phyloP scores from a whole-genome alignment of 2,329 filamentous ascomycete species.

The Westerdykella ornata region DNA sequence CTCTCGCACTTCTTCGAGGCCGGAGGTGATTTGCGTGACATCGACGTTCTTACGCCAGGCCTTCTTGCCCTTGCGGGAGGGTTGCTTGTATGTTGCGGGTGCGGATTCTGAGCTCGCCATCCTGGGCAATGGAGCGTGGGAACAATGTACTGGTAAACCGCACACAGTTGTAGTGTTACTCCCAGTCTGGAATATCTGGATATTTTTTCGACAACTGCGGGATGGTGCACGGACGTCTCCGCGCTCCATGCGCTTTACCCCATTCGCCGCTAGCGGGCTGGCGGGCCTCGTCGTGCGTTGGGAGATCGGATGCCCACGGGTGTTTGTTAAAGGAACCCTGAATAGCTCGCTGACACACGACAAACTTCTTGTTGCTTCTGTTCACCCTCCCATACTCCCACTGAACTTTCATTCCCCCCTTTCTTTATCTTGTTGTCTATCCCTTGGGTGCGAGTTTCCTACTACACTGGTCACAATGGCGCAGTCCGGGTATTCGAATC shows the following conservation, averaged over 20 bases:
- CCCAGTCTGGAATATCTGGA: not conserved
- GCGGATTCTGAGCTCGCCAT: constrained; percentile 46
- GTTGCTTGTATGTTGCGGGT: constrained; percentile 76
- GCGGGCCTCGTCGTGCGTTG: constrained; percentile 1
- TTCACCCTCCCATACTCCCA: too few species aligned
- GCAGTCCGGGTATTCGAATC: constrained; percentile 85
- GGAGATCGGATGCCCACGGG: not conserved
- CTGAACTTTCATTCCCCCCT: constrained; percentile 5
- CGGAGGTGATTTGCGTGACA: constrained; percentile 74
- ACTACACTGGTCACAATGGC: constrained; percentile 61
- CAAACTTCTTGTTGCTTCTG: too few species aligned
- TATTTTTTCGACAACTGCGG: not conserved
- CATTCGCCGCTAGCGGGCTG: constrained; percentile 1
- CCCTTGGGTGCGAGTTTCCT: constrained; percentile 4
- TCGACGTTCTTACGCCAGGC: constrained; percentile 99
- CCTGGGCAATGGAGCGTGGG: not conserved
- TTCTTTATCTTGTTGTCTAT: constrained; percentile 4
- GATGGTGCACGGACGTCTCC: constrained; percentile 1
- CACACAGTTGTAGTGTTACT: not conserved
- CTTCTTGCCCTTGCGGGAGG: constrained; percentile 95
- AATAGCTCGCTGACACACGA: too few species aligned
- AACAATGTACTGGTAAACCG: too few species aligned
- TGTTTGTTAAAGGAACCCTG: not conserved
- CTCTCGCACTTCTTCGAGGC: constrained; percentile 75
- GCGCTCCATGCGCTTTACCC: constrained; percentile 1